Conservation (phyloP, 2,329 filamentous ascomycete genomes). For the Arachnopeziza araneosa region DNA sequence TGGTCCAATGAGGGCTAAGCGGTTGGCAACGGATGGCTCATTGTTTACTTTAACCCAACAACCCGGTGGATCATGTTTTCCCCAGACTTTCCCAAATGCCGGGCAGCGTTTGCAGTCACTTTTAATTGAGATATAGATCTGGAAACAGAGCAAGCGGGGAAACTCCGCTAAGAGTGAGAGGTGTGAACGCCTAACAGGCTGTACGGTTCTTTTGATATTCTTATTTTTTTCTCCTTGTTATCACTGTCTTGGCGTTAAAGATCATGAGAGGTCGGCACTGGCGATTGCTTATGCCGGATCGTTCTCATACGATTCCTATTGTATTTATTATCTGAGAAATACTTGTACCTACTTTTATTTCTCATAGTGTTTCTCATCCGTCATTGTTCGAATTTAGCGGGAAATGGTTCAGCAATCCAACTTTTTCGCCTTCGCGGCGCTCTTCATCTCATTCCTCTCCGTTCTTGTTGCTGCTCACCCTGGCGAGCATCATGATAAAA, state of each 20-base stretch:
- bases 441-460: slow-evolving; percentile 8
- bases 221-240: background rate
- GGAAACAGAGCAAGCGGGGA: background rate
- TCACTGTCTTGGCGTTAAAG: background rate
- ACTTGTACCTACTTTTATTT: background rate
- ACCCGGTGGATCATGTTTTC: background rate
- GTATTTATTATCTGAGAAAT: background rate
- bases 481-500: slow-evolving; percentile 10
- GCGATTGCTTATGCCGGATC: background rate
- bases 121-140: background rate
- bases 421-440: slow-evolving; percentile 8
- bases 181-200: background rate
- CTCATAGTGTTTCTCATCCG: background rate
- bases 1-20: background rate
- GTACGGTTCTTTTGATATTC: background rate
- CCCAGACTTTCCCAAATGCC: background rate
- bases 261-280: background rate
- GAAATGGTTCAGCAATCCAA: slow-evolving; percentile 11
- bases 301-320: background rate
- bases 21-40: background rate
- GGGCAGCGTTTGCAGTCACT: background rate
- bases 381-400: background rate
- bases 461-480: slow-evolving; percentile 4
- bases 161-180: background rate
- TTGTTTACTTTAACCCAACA: background rate